Evolutionary conservation across 108 stramenopile genomes (phyloP), one percentile per base, ranked within the genome.

Genomic region (Discostella stelligeroides): DNA sequence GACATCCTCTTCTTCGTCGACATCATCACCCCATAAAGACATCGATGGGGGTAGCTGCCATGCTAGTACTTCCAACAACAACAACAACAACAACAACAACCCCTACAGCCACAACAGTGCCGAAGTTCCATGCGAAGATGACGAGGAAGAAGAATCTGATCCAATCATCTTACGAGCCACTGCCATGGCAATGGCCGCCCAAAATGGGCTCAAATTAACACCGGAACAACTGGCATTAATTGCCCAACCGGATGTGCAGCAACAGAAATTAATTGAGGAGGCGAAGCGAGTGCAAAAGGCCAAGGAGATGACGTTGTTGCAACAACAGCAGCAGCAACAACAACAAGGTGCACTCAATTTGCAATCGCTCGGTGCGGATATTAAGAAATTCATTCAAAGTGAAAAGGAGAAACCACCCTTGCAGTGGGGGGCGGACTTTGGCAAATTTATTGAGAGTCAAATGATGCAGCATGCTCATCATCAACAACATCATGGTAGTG

Each of bases 141-240:
- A 68, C 45, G 74, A 75, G 21, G 66, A 75, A 12, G 54, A 42
- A 10, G 73, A 75, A 40, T 69, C 79, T 25, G 87, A 91, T 70
- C 72, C 80, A n/a, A 86, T 84, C 62, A 51, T 91, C 4, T 61
- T 73, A 1, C 34, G 85, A 7, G 88, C 88, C 60, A 81, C 83
- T 42, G 85, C 85, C 42, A 85, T 91, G 86, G 86, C 87, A 12
- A 18, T 87, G 38, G 90, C 87, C 4, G 84, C 88, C 58, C 76
- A 83, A 42, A 79, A 82, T 40, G 88, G 88, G 63, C 86, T 83
- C 15, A 73, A 78, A 56, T 69, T 87, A 72, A 83, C 86, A n/a
- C 81, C 83, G 0, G 79, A 82, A 42, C 85, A 92, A 60, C 58
- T 89, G 37, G 63, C 72, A 13, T 62, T 76, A n/a, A 76, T 76